phyloP scores from a whole-genome alignment of 2,329 filamentous ascomycete genomes.

The Alternaria gaisen region DNA sequence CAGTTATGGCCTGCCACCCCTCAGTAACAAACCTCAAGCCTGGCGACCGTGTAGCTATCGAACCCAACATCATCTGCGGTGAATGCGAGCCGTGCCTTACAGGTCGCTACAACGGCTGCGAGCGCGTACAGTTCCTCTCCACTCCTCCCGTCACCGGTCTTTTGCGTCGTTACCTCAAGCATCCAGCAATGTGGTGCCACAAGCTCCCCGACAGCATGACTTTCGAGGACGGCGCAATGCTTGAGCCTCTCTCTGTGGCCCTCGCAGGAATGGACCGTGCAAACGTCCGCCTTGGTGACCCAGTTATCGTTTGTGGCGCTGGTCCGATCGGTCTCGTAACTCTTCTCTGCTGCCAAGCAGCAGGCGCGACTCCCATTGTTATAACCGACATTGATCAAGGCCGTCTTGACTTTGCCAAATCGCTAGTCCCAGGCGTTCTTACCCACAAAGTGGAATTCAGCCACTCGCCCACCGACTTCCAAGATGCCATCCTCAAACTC shows the following conservation, averaged over 20 bases:
- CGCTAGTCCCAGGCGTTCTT: conserved; percentile 78
- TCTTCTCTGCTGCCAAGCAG: conserved; percentile 78
- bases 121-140: conserved; percentile 83
- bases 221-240: conserved; percentile 87
- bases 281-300: conserved; percentile 81
- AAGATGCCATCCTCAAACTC: conserved; percentile 70
- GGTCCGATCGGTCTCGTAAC: conserved; percentile 94
- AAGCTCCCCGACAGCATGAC: conserved; percentile 88
- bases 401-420: conserved; percentile 83
- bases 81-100: conserved; percentile 90
- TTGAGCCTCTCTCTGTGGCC: conserved; percentile 90
- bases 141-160: conserved; percentile 90
- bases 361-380: conserved; percentile 88
- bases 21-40: conserved; percentile 80
- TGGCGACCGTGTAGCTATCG: conserved; percentile 91
- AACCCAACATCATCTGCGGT: conserved; percentile 93
- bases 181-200: conserved; percentile 94
- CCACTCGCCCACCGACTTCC: conserved; percentile 74
- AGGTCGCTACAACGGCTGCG: conserved; percentile 95
- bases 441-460: conserved; percentile 79
- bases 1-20: conserved; percentile 79
- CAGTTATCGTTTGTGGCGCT: conserved; percentile 88
- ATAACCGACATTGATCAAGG: conserved; percentile 95
- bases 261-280: conserved; percentile 88
- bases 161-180: conserved; percentile 91